These are phyloP conservation scores for Colletotrichum orbiculare DNA, from an alignment of 2,329 filamentous ascomycete genomes.

Conservation along the genomic window DNA sequence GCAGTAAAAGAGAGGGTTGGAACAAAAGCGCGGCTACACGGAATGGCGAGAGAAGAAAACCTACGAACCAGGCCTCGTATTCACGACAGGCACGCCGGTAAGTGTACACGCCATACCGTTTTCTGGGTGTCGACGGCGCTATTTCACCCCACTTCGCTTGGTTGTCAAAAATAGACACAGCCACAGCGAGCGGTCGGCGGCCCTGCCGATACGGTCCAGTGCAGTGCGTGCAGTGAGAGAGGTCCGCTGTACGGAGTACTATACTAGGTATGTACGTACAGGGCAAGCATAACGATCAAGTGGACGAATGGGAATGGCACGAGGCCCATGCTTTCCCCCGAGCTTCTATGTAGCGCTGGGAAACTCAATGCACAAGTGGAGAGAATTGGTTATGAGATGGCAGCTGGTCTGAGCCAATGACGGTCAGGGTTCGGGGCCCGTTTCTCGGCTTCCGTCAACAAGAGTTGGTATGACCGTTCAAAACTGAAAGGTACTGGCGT, in stretches of 20 bases:
- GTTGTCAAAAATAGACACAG: slow-evolving; percentile 35
- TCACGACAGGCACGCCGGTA: no score
- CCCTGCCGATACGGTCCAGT: slow-evolving; percentile 13
- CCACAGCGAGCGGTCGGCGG: slow-evolving; percentile 25
- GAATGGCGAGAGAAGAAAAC: not conserved
- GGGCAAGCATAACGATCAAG: no score
- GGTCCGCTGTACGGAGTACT: no score
- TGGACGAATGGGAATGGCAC: no score
- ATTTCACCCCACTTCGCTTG: not conserved
- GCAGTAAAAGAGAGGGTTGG: not conserved
- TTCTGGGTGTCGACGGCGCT: not conserved
- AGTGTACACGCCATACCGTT: no score
- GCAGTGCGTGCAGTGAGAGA: not conserved
- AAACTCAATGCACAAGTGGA: not conserved
- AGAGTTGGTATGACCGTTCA: slow-evolving; percentile 1
- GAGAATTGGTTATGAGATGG: slow-evolving; percentile 21
- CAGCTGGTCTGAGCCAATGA: slow-evolving; percentile 15
- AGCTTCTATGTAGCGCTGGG: not conserved
- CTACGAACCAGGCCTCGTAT: no score
- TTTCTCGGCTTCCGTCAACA: slow-evolving; percentile 10
- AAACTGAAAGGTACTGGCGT: not conserved
- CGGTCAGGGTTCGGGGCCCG: not conserved
- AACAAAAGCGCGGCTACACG: not conserved
- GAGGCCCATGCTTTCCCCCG: not conserved
- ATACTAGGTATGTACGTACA: not conserved